phyloP scores from a whole-genome alignment of 768 basidiomycete genomes.

The Mycena chlorophos region DNA sequence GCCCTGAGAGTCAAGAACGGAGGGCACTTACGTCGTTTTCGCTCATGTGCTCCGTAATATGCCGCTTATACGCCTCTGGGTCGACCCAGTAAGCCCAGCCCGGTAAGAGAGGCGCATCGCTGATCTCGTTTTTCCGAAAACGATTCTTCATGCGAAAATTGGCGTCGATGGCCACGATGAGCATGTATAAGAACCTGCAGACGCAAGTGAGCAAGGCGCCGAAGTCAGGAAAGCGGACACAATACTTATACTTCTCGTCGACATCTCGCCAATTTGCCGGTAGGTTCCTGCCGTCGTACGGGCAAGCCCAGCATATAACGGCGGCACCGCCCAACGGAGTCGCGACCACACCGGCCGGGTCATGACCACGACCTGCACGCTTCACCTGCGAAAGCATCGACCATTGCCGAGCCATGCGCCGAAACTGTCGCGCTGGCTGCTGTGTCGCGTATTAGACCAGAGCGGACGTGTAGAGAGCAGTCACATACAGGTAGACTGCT shows the following conservation, averaged over 20 bases:
- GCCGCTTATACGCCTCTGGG: slow-evolving; percentile 3
- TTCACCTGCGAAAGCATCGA: not conserved
- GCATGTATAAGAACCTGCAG: slow-evolving; percentile 10
- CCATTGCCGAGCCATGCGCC: not conserved
- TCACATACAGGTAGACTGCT: too few species aligned
- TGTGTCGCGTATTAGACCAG: too few species aligned
- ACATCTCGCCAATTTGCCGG: slow-evolving; percentile 17
- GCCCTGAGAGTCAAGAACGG: not conserved
- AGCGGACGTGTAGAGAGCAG: too few species aligned
- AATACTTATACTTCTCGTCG: not conserved
- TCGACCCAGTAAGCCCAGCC: slow-evolving; percentile 15
- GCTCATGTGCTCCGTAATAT: not conserved
- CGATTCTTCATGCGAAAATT: slow-evolving; percentile 10
- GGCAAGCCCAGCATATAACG: not conserved
- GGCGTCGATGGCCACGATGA: slow-evolving; percentile 3
- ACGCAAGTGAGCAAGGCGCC: not conserved
- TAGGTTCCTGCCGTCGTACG: slow-evolving; percentile 14
- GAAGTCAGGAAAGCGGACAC: not conserved
- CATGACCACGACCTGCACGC: not conserved
- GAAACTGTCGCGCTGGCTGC: not conserved
- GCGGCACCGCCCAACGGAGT: not conserved
- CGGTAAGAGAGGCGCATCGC: not conserved
- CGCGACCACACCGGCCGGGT: not conserved
- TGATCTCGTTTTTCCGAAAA: not conserved
- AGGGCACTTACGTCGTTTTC: slow-evolving; percentile 6